Evolutionary conservation across 805 yeast genomes (phyloP).

Genomic region (Yarrowia sp.): DNA sequence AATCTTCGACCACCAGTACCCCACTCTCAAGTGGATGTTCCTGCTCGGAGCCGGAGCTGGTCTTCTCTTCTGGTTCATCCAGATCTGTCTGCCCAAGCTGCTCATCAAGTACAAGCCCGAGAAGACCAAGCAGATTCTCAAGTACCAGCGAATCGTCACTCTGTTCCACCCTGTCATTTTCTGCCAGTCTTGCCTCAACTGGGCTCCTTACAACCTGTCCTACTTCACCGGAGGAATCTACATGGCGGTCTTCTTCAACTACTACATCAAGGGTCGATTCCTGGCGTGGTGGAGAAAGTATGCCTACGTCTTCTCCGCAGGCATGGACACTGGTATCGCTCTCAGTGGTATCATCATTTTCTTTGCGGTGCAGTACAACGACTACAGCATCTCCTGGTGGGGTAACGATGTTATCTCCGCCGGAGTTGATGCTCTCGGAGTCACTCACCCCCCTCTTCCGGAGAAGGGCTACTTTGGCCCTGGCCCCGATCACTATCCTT

Average conservation of each 20-base stretch:
- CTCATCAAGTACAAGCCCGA: constrained; percentile 18
- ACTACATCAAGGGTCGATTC: constrained; percentile 44
- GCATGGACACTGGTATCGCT: constrained; percentile 51
- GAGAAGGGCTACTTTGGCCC: constrained; percentile 40
- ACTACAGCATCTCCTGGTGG: constrained; percentile 47
- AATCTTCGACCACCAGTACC: constrained; percentile 41
- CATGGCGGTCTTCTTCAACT: constrained; percentile 48
- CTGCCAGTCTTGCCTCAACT: neutral
- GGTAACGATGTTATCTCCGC: constrained; percentile 41
- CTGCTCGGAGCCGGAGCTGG: constrained; percentile 35
- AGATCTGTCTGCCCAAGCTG: constrained; percentile 30
- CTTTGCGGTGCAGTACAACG: constrained; percentile 43
- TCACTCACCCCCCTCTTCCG: constrained; percentile 24
- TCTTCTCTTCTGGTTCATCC: constrained; percentile 23
- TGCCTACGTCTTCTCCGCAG: constrained; percentile 50
- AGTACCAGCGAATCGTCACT: neutral
- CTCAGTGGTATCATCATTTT: constrained; percentile 48
- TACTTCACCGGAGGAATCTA: constrained; percentile 45
- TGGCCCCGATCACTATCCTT: constrained; percentile 32
- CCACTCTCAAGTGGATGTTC: constrained; percentile 32
- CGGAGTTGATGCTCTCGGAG: constrained; percentile 9
- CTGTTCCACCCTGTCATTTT: neutral
- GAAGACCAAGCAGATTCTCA: neutral
- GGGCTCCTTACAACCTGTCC: constrained; percentile 39
- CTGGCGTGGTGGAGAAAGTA: constrained; percentile 55